These are phyloP conservation scores for Dendrocalamus latiflorus DNA, from an alignment of 202 grass and related monocot genomes.

Conservation along the genomic window DNA sequence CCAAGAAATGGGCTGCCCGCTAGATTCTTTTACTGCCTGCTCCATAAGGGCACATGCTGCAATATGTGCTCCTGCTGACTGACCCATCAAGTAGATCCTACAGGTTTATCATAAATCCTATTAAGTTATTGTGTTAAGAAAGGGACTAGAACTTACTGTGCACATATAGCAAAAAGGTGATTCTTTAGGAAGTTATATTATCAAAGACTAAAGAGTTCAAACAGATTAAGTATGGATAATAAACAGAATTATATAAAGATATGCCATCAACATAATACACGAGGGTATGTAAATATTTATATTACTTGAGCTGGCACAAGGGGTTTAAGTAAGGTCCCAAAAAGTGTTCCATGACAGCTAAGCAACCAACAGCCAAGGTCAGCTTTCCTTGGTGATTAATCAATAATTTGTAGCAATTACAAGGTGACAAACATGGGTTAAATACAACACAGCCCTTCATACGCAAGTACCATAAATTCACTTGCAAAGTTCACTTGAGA, in stretches of 20 bases:
- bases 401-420: background rate
- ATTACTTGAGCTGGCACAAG: background rate
- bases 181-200: background rate
- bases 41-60: slow-evolving; percentile 70
- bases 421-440: background rate
- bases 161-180: slow-evolving; percentile 6
- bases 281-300: background rate
- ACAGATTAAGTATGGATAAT: background rate
- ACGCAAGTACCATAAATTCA: slow-evolving; percentile 10
- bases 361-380: background rate
- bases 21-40: slow-evolving; percentile 71
- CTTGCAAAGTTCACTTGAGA: background rate
- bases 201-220: background rate
- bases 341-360: background rate
- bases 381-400: background rate
- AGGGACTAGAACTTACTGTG: background rate
- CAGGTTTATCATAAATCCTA: slow-evolving; percentile 14
- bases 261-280: background rate
- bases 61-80: slow-evolving; percentile 97
- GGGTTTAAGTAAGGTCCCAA: background rate
- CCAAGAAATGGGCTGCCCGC: slow-evolving; percentile 62
- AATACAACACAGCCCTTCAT: background rate
- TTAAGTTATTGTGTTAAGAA: background rate
- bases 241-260: slow-evolving; percentile 16
- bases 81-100: slow-evolving; percentile 93